Base-by-base conservation (phyloP, 192 early-diverging fungal genomes). In the Mortierella alpina region DNA sequence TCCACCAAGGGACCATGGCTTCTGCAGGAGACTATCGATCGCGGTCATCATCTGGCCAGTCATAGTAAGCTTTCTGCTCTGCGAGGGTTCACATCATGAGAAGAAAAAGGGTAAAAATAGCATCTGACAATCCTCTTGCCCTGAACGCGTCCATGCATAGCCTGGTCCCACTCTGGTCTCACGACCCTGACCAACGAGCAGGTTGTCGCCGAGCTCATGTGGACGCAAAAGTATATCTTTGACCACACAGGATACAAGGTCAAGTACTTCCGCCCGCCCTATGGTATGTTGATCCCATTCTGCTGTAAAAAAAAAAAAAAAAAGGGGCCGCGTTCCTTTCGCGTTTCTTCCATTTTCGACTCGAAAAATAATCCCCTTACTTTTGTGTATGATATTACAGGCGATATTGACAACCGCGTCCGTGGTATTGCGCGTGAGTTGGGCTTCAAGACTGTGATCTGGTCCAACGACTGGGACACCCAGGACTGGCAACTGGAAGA, bases 181-280 rank as follows among this genome's bases (percentile, higher is more conserved):
- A 91, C 92, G 18, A 82, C 91, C 3, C 63, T 90, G 49, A 87
- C 90, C 40, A 93, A 91, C 63, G 91, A 86, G 52, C 85, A 90
- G 59, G 85, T 94, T 50, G 85, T 93, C 46, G 88, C 86, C 47
- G 92, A 94, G 78, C 69, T 93, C 51, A 84, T 86, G 53, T 92
- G 89, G 86, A 91, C 88, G 13, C 89, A 89, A 55, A 70, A 81
- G 56, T 84, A 81, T 17, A 86, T 90, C 59, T 83, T 73, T 49
- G 84, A 88, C 39, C 73, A 83, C 49, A 87, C 83, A 41, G 88
- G 88, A 59, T 82, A 83, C 51, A 75, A 80, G 66, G 61, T 87
- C 76, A 84, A 83, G 53, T 84, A 78, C 51, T 84, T 63, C 76
- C 79, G 79, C 8, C 84, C 80, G 10, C 85, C 84, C 7, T 76